Evolutionary conservation across 1,284 basidiomycete genomes (phyloP).

Genomic region (Trichosporon coremiiforme): DNA sequence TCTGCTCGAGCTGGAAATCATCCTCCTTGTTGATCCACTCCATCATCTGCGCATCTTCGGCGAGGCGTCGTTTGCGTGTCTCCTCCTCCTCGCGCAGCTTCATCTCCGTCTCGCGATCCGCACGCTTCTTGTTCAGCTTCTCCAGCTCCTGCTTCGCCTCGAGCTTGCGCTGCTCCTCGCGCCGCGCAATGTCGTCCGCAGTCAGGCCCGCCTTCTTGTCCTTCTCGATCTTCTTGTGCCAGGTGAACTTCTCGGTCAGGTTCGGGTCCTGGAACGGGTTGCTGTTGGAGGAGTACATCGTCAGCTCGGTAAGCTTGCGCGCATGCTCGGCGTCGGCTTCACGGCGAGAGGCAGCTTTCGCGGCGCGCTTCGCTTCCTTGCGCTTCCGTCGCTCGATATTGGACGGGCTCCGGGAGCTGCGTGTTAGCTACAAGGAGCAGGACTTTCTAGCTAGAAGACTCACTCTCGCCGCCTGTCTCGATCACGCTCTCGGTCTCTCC

Average conservation of each 20-base stretch:
- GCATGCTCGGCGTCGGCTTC: constrained; percentile 82
- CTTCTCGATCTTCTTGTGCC: constrained; percentile 98
- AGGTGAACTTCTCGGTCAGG: constrained; percentile 89
- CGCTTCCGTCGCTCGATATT: constrained; percentile 57
- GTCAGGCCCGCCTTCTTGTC: constrained; percentile 86
- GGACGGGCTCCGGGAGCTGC: constrained; percentile 49
- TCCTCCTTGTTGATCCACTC: constrained; percentile 98
- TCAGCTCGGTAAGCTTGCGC: constrained; percentile 76
- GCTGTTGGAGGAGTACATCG: constrained; percentile 88
- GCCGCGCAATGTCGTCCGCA: constrained; percentile 73
- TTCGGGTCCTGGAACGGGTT: constrained; percentile 98
- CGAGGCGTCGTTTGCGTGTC: constrained; percentile 77
- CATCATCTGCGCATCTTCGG: constrained; percentile 94
- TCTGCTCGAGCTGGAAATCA: constrained; percentile 95
- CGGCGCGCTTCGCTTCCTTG: constrained; percentile 72
- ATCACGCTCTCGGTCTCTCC: constrained; percentile 38
- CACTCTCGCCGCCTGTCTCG: constrained; percentile 50
- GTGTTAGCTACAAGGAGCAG: constrained; percentile 18
- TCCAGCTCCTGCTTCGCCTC: constrained; percentile 97
- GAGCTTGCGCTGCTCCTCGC: constrained; percentile 76
- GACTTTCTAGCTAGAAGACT: constrained; percentile 25
- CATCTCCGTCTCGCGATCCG: constrained; percentile 88
- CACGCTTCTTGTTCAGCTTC: constrained; percentile 81
- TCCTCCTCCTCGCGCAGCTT: constrained; percentile 89
- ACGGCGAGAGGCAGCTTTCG: constrained; percentile 78